Base-by-base conservation (phyloP, 352 stramenopile species). In the Poterioochromonas sp. region DNA sequence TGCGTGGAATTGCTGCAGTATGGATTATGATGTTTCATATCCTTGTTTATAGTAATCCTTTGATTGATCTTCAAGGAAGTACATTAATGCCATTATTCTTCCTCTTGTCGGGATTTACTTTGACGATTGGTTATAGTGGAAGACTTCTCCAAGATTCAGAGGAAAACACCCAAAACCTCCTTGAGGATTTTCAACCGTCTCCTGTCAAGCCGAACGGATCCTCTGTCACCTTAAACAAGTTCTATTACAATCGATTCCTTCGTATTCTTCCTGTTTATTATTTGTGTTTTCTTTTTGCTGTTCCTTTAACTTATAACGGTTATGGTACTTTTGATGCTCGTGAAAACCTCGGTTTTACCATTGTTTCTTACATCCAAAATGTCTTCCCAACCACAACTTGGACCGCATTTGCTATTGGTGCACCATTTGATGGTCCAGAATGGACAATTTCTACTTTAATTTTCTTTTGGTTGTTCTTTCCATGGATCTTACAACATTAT, bases 41-140 rank as follows among this genome's bases (percentile, higher is more conserved):
- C 12, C 58, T 68, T 26, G 5, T 40, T 39, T 68, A 12, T 39
- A 39, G 34, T 26, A 5, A 68, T 37, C 5, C 12, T 12, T 39
- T 26, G 5, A 68, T 35, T 18, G 58, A 35, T 26, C 58, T 68
- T 8, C 12, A 68, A 26, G 58, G 58, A 37, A 29, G 5, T 68
- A 40, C 12, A 18, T 68, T 68, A 8, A 68, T 68, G 58, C 58
- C 58, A 8, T 35, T 68, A 26, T 68, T 68, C 58, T 68, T 68
- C 58, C 8, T 68, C 11, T 35, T 68, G 12, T 68, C 58, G 12
- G 58, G 58, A 11, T 35, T 68, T 12, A 40, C 58, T 40, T 39
- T 68, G 12, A 68, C 58, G 5, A 68, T 68, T 39, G 58, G 12
- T 26, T 68, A 68, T 39, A 8, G 34, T 18, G 26, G 8, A 26